A percentile compares a stretch with the other conserved stretches of the same genome.
Evolutionary conservation across 2,329 filamentous ascomycete species (phyloP).

Genomic region (Dothideomycetes sp.): DNA sequence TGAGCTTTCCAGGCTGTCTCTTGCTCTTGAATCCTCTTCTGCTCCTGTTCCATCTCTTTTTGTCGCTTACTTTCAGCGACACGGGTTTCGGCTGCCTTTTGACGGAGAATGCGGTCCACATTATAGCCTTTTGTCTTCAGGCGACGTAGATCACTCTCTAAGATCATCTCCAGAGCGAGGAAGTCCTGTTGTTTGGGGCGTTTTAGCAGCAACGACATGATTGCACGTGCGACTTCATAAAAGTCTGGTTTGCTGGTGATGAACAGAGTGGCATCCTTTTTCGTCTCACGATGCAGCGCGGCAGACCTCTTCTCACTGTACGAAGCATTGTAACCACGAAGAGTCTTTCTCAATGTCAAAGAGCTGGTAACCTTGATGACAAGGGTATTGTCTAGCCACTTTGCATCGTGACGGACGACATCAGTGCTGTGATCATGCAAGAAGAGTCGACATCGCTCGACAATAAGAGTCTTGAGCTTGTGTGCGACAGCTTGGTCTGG

Average conservation of each 20-base stretch:
- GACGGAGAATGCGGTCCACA: slow-evolving; percentile 83
- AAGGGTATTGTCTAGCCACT: slow-evolving; percentile 84
- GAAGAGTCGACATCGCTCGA: slow-evolving; percentile 84
- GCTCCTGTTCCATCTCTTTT: slow-evolving; percentile 54
- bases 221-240: slow-evolving; percentile 83
- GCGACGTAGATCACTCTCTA: slow-evolving; percentile 74
- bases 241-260: slow-evolving; percentile 70
- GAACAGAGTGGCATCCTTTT: slow-evolving; percentile 58
- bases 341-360: slow-evolving; percentile 66
- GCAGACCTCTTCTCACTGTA: slow-evolving; percentile 69
- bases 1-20: slow-evolving; percentile 16
- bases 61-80: slow-evolving; percentile 76
- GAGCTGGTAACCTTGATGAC: slow-evolving; percentile 67
- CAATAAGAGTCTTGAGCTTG: slow-evolving; percentile 66
- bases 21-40: slow-evolving; percentile 36
- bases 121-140: slow-evolving; percentile 88
- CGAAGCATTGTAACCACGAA: slow-evolving; percentile 59
- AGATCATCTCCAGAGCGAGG: slow-evolving; percentile 80
- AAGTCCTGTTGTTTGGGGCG: slow-evolving; percentile 82
- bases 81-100: slow-evolving; percentile 77
- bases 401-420: slow-evolving; percentile 73
- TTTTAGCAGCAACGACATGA: slow-evolving; percentile 71
- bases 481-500: slow-evolving; percentile 60
- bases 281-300: slow-evolving; percentile 49
- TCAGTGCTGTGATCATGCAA: slow-evolving; percentile 73